These are phyloP conservation scores for Hypoxylon fragiforme DNA, from an alignment of 495 filamentous ascomycete species.

Conservation along the genomic window DNA sequence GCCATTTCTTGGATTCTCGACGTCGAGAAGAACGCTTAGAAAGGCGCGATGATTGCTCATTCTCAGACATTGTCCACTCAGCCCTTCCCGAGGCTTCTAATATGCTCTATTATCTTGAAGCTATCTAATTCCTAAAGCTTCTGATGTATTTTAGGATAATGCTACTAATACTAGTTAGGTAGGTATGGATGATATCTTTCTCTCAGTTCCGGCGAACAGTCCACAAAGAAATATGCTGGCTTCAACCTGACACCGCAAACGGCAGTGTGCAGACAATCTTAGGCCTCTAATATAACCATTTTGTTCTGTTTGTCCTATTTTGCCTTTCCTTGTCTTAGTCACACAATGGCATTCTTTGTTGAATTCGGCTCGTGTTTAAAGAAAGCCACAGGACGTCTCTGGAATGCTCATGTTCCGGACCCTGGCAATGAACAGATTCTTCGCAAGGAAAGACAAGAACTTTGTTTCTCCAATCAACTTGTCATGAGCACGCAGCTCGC, in stretches of 20 bases:
- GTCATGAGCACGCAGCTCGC: constrained; percentile 15
- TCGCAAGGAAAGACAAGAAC: constrained; percentile 28
- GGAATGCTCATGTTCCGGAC: constrained; percentile 32
- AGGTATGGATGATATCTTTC: background rate
- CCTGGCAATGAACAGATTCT: constrained; percentile 20
- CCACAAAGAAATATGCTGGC: constrained; percentile 27
- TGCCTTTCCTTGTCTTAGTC: background rate
- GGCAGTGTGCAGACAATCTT: constrained; percentile 9
- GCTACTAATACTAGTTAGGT: no score
- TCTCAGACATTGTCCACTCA: constrained; percentile 2
- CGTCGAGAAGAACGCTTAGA: background rate
- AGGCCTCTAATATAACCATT: no score
- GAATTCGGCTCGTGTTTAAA: constrained; percentile 28
- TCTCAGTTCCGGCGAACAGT: constrained; percentile 5
- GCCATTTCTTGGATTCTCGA: background rate
- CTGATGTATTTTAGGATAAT: background rate
- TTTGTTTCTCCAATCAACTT: background rate
- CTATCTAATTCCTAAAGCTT: background rate
- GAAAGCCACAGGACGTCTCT: constrained; percentile 15
- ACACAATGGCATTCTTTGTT: constrained; percentile 39
- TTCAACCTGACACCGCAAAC: constrained; percentile 29
- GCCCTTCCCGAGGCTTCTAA: background rate
- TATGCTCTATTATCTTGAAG: no score
- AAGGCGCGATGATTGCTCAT: background rate
- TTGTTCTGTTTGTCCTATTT: constrained; percentile 31